Evolutionary conservation across 208 protist genomes (phyloP).

Genomic region (Herpetomonas tarakana): DNA sequence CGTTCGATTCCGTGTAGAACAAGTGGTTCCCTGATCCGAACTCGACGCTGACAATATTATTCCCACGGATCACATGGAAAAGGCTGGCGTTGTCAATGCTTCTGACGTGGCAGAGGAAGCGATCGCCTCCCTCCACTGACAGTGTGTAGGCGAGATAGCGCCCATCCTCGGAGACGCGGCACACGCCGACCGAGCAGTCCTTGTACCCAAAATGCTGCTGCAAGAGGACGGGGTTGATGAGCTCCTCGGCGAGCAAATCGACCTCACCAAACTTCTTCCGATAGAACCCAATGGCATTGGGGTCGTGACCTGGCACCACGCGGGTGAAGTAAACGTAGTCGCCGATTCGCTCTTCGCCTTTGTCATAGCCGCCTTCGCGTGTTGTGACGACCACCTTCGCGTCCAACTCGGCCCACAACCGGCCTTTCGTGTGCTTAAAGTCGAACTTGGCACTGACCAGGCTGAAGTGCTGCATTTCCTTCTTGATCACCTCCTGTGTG

Average conservation of each 20-base stretch:
- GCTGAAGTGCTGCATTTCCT: conserved; percentile 65
- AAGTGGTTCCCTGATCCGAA: conserved; percentile 83
- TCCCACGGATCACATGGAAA: conserved; percentile 89
- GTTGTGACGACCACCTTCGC: conserved; percentile 81
- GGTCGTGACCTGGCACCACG: conserved; percentile 62
- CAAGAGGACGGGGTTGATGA: conserved; percentile 84
- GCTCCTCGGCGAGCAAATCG: conserved; percentile 82
- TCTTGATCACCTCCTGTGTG: conserved; percentile 66
- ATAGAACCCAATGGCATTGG: conserved; percentile 85
- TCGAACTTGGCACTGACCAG: conserved; percentile 79
- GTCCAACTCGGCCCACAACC: conserved; percentile 84
- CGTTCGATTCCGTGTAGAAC: conserved; percentile 91
- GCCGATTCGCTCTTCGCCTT: conserved; percentile 88
- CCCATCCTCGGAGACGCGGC: conserved; percentile 86
- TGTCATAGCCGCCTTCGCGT: conserved; percentile 88
- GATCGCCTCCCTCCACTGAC: conserved; percentile 83
- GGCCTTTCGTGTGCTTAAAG: conserved; percentile 79
- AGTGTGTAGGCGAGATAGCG: conserved; percentile 89
- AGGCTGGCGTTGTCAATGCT: conserved; percentile 87
- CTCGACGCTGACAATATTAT: conserved; percentile 90
- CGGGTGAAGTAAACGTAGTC: conserved; percentile 91
- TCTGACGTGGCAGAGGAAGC: conserved; percentile 89
- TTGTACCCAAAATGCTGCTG: conserved; percentile 90
- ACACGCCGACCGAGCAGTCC: conserved; percentile 83
- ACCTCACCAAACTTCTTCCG: conserved; percentile 84